A percentile compares a stretch with the other conserved stretches of the same genome.
Conservation (phyloP, 2,329 filamentous ascomycete genomes). For the Fusarium pseudocircinatum region DNA sequence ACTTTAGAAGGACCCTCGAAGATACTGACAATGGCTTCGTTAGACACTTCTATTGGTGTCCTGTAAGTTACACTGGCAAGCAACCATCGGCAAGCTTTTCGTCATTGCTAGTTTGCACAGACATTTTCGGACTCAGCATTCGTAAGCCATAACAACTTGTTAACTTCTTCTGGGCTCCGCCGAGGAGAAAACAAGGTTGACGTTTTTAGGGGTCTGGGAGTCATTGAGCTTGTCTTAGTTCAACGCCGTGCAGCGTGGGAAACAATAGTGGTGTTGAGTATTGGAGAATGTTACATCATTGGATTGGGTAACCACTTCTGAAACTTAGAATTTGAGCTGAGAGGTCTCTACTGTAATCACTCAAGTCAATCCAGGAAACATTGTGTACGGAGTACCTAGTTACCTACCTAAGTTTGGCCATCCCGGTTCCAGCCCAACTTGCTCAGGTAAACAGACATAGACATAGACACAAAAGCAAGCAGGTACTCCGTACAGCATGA, state of each 20-base stretch:
- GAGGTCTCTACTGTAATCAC: background rate
- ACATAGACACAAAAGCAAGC: background rate
- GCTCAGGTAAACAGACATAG: background rate
- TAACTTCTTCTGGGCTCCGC: background rate
- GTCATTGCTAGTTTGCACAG: constrained; percentile 17
- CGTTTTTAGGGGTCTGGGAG: constrained; percentile 4
- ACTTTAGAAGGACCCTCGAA: constrained; percentile 14
- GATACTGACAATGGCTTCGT: background rate
- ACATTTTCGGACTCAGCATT: background rate
- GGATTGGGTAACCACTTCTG: constrained; percentile 6
- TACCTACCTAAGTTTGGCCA: background rate
- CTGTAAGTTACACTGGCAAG: background rate
- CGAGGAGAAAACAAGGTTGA: constrained; percentile 17
- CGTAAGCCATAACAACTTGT: background rate
- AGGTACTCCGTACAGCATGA: background rate
- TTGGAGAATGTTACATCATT: constrained; percentile 18
- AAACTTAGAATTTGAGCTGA: background rate
- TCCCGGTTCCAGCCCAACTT: background rate
- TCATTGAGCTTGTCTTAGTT: constrained; percentile 19
- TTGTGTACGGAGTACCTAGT: background rate
- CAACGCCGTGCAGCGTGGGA: constrained; percentile 32
- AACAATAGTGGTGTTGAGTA: constrained; percentile 8
- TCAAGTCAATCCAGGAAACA: background rate
- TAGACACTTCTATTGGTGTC: background rate
- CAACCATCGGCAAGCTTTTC: constrained; percentile 3